phyloP scores from a whole-genome alignment of 371 early-diverging fungal genomes.

The Rhizopus sp. region DNA sequence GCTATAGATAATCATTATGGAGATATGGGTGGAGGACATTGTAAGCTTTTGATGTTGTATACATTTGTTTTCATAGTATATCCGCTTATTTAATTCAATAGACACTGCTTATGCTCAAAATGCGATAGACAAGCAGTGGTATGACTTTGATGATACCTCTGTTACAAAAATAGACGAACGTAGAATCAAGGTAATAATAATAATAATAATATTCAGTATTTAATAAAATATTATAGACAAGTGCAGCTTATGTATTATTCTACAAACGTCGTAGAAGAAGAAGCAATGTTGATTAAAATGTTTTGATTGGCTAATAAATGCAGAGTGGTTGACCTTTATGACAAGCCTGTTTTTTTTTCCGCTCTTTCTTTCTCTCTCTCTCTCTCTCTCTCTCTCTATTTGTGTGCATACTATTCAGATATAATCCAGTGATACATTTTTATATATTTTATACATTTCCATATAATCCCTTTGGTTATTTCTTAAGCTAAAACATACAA shows the following conservation, averaged over 20 bases:
- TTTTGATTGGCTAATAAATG: too few relatives aligned
- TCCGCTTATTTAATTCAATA: constrained; percentile 22
- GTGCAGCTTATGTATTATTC: constrained; percentile 82
- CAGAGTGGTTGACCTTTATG: too few relatives aligned
- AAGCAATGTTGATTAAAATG: too few relatives aligned
- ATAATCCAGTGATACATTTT: not conserved
- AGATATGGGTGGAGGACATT: constrained; percentile 91
- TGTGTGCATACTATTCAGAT: too few relatives aligned
- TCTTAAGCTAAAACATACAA: not conserved
- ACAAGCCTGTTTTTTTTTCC: too few relatives aligned
- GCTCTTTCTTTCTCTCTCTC: too few relatives aligned
- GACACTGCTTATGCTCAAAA: constrained; percentile 90
- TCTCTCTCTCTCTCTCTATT: too few relatives aligned
- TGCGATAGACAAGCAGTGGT: constrained; percentile 69
- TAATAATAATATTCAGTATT: constrained; percentile 21
- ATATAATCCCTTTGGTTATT: too few relatives aligned
- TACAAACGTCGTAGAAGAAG: constrained; percentile 57
- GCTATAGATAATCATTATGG: constrained; percentile 93
- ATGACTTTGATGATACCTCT: constrained; percentile 84
- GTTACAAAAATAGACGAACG: constrained; percentile 61
- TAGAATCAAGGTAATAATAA: constrained; percentile 49
- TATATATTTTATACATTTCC: not conserved
- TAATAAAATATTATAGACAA: constrained; percentile 28
- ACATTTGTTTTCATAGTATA: constrained; percentile 6
- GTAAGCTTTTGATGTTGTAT: constrained; percentile 41